A percentile compares a stretch with the other conserved stretches of the same genome.
These are phyloP conservation scores for Candida michaelii DNA, from an alignment of 805 yeast species.

Conservation along the genomic window DNA sequence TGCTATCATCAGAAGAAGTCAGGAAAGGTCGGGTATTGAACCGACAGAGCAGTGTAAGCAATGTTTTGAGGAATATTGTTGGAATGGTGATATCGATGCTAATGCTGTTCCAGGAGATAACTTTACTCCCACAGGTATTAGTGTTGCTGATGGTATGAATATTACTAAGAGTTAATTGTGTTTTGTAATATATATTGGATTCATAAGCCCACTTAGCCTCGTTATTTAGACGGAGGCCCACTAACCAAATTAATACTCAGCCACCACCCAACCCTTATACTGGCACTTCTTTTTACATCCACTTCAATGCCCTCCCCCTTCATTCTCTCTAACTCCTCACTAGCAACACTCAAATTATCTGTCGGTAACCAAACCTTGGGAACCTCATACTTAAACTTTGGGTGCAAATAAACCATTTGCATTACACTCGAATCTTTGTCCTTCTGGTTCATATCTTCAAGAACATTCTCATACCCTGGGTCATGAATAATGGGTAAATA, in stretches of 20 bases:
- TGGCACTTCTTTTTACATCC: slow-evolving; percentile 27
- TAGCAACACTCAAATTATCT: slow-evolving; percentile 27
- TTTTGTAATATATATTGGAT: too few relatives aligned
- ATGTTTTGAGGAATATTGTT: slow-evolving; percentile 76
- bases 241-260: slow-evolving; percentile 20
- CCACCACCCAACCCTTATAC: slow-evolving; percentile 16
- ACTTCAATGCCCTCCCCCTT: slow-evolving; percentile 17
- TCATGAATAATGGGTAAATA: slow-evolving; percentile 23
- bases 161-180: too few relatives aligned
- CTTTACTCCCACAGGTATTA: slow-evolving; percentile 15
- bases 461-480: not conserved
- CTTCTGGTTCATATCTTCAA: not conserved
- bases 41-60: slow-evolving; percentile 66
- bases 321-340: slow-evolving; percentile 7
- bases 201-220: too few relatives aligned
- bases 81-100: slow-evolving; percentile 53
- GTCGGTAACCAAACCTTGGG: slow-evolving; percentile 42
- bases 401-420: slow-evolving; percentile 34
- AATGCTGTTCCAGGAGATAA: slow-evolving; percentile 11
- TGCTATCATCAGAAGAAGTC: slow-evolving; percentile 76
- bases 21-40: slow-evolving; percentile 62
- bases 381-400: slow-evolving; percentile 34
- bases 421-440: slow-evolving; percentile 18
- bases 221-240: slow-evolving; percentile 35
- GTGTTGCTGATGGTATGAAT: slow-evolving; percentile 4